Evolutionary conservation across 2,329 filamentous ascomycete species (phyloP).

Genomic region (Leptosphaerulina australis): DNA sequence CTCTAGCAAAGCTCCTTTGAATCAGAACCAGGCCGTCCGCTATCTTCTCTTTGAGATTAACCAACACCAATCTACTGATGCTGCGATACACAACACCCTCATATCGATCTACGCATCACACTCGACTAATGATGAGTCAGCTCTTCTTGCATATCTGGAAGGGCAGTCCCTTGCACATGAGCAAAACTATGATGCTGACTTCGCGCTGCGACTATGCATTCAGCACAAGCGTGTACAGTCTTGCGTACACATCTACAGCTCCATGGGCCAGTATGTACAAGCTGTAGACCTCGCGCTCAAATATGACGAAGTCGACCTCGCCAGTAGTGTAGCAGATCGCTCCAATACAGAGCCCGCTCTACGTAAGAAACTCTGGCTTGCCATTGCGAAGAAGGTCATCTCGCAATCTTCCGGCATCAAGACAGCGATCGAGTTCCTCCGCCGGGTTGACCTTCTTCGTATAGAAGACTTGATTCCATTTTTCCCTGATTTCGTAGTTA

Average conservation of each 20-base stretch:
- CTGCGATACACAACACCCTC: constrained; percentile 94
- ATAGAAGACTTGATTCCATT: constrained; percentile 98
- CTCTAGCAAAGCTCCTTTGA: constrained; percentile 69
- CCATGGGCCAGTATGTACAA: constrained; percentile 92
- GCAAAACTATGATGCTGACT: constrained; percentile 90
- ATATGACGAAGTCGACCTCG: constrained; percentile 87
- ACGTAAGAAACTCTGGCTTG: constrained; percentile 93
- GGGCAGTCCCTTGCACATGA: constrained; percentile 77
- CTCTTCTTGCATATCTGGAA: constrained; percentile 86
- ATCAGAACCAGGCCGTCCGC: constrained; percentile 82
- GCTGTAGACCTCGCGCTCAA: constrained; percentile 91
- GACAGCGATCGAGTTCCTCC: constrained; percentile 86
- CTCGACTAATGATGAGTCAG: constrained; percentile 79
- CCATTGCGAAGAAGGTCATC: constrained; percentile 93
- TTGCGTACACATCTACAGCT: constrained; percentile 96
- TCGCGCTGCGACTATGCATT: constrained; percentile 93
- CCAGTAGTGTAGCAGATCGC: constrained; percentile 85
- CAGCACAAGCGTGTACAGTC: constrained; percentile 91
- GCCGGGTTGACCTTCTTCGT: constrained; percentile 85
- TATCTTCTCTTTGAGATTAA: constrained; percentile 95
- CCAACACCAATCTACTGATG: constrained; percentile 76
- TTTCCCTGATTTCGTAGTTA: constrained; percentile 97
- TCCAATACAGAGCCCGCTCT: constrained; percentile 78
- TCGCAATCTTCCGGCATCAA: constrained; percentile 84
- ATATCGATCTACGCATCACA: constrained; percentile 95